Base-by-base conservation (phyloP, 1,284 basidiomycete genomes). In the Golubevia sp. region DNA sequence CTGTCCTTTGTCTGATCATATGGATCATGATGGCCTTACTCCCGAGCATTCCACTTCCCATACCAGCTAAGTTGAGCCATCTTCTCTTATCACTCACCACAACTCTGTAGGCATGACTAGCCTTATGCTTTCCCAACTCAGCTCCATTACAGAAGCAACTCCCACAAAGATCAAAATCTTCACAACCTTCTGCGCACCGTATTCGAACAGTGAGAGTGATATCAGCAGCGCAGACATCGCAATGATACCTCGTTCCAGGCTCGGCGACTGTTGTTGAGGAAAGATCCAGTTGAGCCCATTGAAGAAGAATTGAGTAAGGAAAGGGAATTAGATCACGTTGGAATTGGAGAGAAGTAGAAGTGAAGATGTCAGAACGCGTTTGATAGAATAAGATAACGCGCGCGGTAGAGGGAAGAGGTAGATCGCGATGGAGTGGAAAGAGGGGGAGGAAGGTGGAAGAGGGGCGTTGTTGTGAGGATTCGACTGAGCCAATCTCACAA, bases 61-160 rank as follows among this genome's bases (percentile, higher is more conserved):
- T 18, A 18, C 20, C 48, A 23, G 18, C 18, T 18, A 18, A 18
- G 20, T n/a, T n/a, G n/a, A n/a, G n/a, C n/a, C n/a, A 13, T 44
- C 38, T 20, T 1, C 30, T 11, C 23, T n/a, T 18, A 6, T n/a
- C 25, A 85, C 87, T 84, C 84, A 95, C 94, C 67, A 98, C 91
- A 59, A 99, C 91, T 62, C 94, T 91, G 84, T 99, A 99, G 62
- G 91, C 87, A 85, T 99, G 97, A 73, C 90, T 89, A 60, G 91
- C 89, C 84, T 92, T 92, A 84, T 99, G 96, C 67, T 88, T 88
- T 53, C 88, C 89, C 60, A 94, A 92, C 82, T 97, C 92, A 83
- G 92, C 93, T 20, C 96, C 97, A 55, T 90, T 88, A 78, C 92
- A 94, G 85, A 98, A 98, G 85, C 96, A 99, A 58, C 76, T 81